These are phyloP conservation scores for Lipomyces starkeyi DNA, from an alignment of 805 yeast genomes.

Conservation along the genomic window DNA sequence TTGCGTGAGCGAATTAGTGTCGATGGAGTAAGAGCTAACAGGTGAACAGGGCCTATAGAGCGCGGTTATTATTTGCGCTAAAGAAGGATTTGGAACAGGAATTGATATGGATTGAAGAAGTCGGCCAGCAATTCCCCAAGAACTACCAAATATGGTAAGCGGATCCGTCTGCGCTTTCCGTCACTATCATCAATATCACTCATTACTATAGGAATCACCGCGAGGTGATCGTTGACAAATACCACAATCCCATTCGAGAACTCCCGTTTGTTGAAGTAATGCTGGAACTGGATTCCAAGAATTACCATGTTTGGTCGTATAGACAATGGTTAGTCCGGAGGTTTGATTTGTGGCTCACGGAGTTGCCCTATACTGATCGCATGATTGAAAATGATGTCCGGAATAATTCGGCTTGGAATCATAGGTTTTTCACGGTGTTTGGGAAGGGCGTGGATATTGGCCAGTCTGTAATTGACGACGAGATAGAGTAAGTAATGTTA, in stretches of 20 bases:
- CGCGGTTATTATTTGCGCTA: slow-evolving; percentile 42
- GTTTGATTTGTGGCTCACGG: slow-evolving; percentile 59
- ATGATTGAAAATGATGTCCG: slow-evolving; percentile 68
- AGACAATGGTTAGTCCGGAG: slow-evolving; percentile 77
- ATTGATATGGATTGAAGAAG: slow-evolving; percentile 76
- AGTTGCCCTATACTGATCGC: slow-evolving; percentile 57
- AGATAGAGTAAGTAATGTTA: slow-evolving; percentile 53
- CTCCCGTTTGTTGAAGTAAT: slow-evolving; percentile 67
- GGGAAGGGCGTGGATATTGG: slow-evolving; percentile 36
- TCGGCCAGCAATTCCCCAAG: slow-evolving; percentile 79
- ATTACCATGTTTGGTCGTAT: slow-evolving; percentile 97
- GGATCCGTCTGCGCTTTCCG: background rate
- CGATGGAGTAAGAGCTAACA: background rate
- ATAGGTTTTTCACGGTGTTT: slow-evolving; percentile 66
- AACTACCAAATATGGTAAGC: slow-evolving; percentile 86
- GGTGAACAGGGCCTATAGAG: slow-evolving; percentile 43
- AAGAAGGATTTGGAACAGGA: slow-evolving; percentile 56
- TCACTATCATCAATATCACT: background rate
- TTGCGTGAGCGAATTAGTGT: background rate
- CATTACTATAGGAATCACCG: slow-evolving; percentile 66
- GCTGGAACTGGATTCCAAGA: slow-evolving; percentile 80
- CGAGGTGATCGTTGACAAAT: slow-evolving; percentile 48
- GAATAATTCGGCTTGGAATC: slow-evolving; percentile 95
- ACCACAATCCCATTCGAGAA: slow-evolving; percentile 57
- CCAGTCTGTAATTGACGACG: slow-evolving; percentile 46